These are phyloP conservation scores for Penicillium oxalicum DNA, from an alignment of 2,329 filamentous ascomycete genomes.

Conservation along the genomic window DNA sequence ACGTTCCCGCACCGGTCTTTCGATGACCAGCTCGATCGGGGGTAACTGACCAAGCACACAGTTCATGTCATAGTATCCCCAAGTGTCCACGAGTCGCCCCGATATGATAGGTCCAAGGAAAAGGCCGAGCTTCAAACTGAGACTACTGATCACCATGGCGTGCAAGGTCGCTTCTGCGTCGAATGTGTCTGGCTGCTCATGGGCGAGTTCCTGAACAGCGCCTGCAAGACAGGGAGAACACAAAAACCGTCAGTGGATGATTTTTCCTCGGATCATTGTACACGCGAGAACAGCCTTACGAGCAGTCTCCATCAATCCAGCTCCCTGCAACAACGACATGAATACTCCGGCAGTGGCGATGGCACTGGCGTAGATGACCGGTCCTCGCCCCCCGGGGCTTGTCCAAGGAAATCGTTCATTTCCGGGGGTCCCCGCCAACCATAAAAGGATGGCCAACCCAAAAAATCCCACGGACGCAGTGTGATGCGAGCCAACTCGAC, in stretches of 20 bases:
- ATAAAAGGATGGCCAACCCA: conserved; percentile 20
- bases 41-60: neutral
- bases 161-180: neutral
- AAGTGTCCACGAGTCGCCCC: neutral
- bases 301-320: conserved; percentile 26
- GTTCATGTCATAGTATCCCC: neutral
- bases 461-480: conserved; percentile 23
- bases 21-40: too few relatives aligned
- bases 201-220: neutral
- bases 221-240: neutral
- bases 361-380: conserved; percentile 18
- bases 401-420: conserved; percentile 24
- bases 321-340: conserved; percentile 23
- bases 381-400: conserved; percentile 12
- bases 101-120: neutral
- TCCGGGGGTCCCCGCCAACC: conserved; percentile 25
- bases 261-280: neutral
- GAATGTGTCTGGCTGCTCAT: neutral
- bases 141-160: neutral
- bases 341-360: conserved; percentile 19
- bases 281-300: conserved; percentile 14
- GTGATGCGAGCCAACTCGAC: conserved; percentile 20
- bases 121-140: neutral
- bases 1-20: too few relatives aligned
- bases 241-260: neutral